Base-by-base conservation (phyloP, 331 rosid species). In the Spiraea crenata region DNA sequence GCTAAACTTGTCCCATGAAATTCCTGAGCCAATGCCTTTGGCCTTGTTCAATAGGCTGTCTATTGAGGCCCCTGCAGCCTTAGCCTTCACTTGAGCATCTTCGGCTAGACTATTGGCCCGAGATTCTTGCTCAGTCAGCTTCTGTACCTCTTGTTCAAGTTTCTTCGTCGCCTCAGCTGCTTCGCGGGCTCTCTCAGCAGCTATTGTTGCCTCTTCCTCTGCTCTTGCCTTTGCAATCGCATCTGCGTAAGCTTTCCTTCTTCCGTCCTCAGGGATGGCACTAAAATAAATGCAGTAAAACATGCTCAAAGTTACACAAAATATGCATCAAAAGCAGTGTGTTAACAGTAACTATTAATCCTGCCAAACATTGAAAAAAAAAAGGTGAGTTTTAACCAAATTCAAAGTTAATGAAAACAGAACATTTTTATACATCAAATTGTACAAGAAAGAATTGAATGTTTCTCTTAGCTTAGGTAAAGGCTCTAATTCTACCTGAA, bases 191-290 rank as follows among this genome's bases (percentile, higher is more conserved):
- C 63, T 84, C 72, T 89, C 95, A 3, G 86, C 81, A 1, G 89
- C 88, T 74, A 17, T 63, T 54, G 16, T 82, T 65, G 91, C 95
- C 70, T 79, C 96, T 77, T 95, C 98, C 76, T 89, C 99, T 73
- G 89, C 99, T 79, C 78, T 85, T 5, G 85, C 93, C 75, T 89
- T 85, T 66, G 86, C 88, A 13, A 65, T 39, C 19, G 70, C 60
- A 80, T 83, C 96, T 16, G 91, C 90, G 39, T 95, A 89, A 61
- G 89, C 91, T 79, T 85, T 79, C 69, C 99, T 91, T 78, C 99
- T 89, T 47, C 93, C 90, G 75, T 95, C 99, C 84, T 80, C 91
- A 3, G 96, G 93, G 72, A 95, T 89, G 73, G 80, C 46, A 76
- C 99, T 95, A 77, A 35, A 57, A 25, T 25, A 25, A 25, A 2